Evolutionary conservation across 192 early-diverging fungal genomes (phyloP).

Genomic region (Pilaira anomala): DNA sequence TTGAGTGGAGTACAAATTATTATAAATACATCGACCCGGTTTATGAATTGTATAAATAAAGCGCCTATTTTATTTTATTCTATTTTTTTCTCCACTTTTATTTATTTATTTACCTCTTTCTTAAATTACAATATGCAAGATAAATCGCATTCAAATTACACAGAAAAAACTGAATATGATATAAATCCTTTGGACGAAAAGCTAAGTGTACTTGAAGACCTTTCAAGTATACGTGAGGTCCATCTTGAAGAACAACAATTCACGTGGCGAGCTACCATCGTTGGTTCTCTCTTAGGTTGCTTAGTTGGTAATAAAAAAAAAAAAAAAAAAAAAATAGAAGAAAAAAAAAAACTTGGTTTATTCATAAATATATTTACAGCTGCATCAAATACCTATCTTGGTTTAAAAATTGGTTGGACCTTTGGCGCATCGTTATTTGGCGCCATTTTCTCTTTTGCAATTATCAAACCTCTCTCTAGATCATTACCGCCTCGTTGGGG

Average conservation of each 20-base stretch:
- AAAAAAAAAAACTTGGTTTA: too few species aligned
- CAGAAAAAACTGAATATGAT: slow-evolving; percentile 21
- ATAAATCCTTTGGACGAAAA: neutral
- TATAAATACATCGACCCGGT: neutral
- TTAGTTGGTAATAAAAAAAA: slow-evolving; percentile 40
- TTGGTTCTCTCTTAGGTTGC: slow-evolving; percentile 62
- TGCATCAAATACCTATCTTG: slow-evolving; percentile 70
- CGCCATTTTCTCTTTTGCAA: slow-evolving; percentile 58
- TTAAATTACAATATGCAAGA: neutral
- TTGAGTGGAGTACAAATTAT: too few species aligned
- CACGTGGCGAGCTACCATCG: slow-evolving; percentile 54
- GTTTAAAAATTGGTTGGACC: slow-evolving; percentile 61
- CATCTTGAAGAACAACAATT: slow-evolving; percentile 33
- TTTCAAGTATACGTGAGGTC: neutral
- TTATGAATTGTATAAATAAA: slow-evolving; percentile 9
- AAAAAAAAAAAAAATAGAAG: too few species aligned
- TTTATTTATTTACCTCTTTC: slow-evolving; percentile 1
- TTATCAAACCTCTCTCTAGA: slow-evolving; percentile 54
- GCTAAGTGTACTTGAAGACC: neutral
- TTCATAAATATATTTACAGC: slow-evolving; percentile 20
- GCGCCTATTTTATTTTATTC: neutral
- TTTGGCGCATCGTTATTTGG: slow-evolving; percentile 56
- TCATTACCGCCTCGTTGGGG: slow-evolving; percentile 30
- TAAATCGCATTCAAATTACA: neutral
- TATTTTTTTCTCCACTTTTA: neutral